Evolutionary conservation across 768 basidiomycete species (phyloP).

Genomic region (Mycena galopus): DNA sequence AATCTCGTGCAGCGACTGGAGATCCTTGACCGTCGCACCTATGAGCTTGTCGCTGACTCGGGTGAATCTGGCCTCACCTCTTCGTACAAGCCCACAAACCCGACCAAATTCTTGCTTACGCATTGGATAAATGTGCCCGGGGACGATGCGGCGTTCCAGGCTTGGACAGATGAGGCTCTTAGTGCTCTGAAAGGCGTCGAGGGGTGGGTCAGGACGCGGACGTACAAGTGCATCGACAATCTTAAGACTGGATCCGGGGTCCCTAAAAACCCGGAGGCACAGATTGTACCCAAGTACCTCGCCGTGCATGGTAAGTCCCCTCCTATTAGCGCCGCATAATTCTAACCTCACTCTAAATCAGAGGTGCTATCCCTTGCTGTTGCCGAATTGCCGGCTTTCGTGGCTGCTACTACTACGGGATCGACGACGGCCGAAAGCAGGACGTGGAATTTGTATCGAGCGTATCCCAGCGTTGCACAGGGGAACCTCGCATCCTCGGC

Average conservation of each 20-base stretch:
- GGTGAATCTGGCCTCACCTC: slow-evolving; percentile 48
- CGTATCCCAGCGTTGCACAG: slow-evolving; percentile 62
- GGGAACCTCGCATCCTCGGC: slow-evolving; percentile 43
- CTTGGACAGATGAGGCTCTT: slow-evolving; percentile 42
- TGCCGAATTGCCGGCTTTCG: slow-evolving; percentile 35
- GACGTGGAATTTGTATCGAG: slow-evolving; percentile 60
- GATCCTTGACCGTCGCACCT: slow-evolving; percentile 59
- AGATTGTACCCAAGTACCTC: slow-evolving; percentile 52
- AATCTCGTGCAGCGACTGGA: slow-evolving; percentile 57
- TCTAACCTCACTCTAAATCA: slow-evolving; percentile 21
- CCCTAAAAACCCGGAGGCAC: slow-evolving; percentile 45
- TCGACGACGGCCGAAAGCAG: slow-evolving; percentile 42
- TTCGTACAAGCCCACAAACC: slow-evolving; percentile 47
- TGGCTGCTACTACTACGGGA: slow-evolving; percentile 31
- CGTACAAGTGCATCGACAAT: slow-evolving; percentile 56
- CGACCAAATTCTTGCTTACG: slow-evolving; percentile 47
- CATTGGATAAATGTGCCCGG: slow-evolving; percentile 44
- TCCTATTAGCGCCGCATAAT: not conserved
- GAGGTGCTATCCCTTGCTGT: slow-evolving; percentile 38
- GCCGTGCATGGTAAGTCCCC: slow-evolving; percentile 55
- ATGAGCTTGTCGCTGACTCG: slow-evolving; percentile 50
- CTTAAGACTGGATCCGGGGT: slow-evolving; percentile 50
- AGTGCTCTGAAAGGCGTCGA: slow-evolving; percentile 38
- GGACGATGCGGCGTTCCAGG: slow-evolving; percentile 31
- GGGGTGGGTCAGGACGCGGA: slow-evolving; percentile 57